A percentile compares a stretch with the other conserved stretches of the same genome.
phyloP scores from a whole-genome alignment of 73 alveolate species.

The Tetrahymena borealis region DNA sequence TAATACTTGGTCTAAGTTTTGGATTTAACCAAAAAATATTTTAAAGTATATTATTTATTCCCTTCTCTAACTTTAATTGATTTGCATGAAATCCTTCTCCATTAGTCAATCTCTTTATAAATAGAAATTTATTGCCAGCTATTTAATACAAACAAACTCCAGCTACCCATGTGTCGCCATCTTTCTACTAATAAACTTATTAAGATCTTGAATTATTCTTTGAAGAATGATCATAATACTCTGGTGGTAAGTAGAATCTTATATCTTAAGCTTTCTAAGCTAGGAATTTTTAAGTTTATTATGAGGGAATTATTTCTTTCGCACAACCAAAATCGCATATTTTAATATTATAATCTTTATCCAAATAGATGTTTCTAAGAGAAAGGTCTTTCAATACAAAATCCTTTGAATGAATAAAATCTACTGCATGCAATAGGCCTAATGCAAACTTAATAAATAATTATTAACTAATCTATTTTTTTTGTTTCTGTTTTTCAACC shows the following conservation, averaged over 20 bases:
- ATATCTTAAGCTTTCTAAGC: not conserved
- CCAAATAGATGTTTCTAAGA: not conserved
- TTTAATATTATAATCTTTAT: not conserved
- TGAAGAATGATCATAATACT: not conserved
- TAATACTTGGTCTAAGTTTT: not conserved
- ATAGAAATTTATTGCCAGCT: not conserved
- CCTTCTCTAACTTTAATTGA: not conserved
- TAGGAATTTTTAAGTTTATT: not conserved
- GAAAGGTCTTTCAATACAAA: not conserved
- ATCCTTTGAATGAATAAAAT: not conserved
- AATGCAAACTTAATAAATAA: not conserved
- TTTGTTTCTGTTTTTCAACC: not conserved
- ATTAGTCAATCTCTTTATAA: not conserved
- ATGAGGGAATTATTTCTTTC: not conserved
- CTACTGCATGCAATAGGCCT: not conserved
- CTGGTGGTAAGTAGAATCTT: not conserved
- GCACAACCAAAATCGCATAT: not conserved
- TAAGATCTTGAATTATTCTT: not conserved
- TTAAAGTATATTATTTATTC: not conserved
- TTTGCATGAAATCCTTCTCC: not conserved
- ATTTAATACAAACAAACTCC: not conserved
- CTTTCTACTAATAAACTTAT: not conserved
- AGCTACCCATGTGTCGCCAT: not conserved
- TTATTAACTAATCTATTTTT: not conserved
- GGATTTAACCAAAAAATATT: not conserved